Conservation (phyloP, 805 yeast species). For the Candida manassasensis region DNA sequence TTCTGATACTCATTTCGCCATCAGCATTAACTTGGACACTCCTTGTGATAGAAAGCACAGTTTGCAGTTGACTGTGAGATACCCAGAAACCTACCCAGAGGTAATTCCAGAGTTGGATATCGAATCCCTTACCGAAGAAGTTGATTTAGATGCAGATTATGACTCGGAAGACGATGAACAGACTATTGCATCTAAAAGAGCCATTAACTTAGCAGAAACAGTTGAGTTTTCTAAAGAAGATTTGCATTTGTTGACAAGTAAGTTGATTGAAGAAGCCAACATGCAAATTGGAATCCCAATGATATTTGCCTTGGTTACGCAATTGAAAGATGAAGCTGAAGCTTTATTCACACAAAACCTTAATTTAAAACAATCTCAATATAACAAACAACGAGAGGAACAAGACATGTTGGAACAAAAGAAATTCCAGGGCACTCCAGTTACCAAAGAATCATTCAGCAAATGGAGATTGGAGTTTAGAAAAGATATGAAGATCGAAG, state of each 20-base stretch:
- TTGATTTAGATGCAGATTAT: conserved; percentile 18
- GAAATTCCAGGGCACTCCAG: conserved; percentile 87
- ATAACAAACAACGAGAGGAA: conserved; percentile 51
- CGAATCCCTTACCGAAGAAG: conserved; percentile 21
- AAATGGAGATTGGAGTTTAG: conserved; percentile 74
- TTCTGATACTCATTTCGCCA: conserved; percentile 42
- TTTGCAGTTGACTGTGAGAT: conserved; percentile 53
- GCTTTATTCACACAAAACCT: conserved; percentile 56
- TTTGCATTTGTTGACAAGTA: conserved; percentile 32
- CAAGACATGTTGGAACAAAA: conserved; percentile 81
- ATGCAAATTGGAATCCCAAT: conserved; percentile 89
- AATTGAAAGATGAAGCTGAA: conserved; percentile 81
- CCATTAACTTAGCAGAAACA: conserved; percentile 52
- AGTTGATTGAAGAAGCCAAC: conserved; percentile 57
- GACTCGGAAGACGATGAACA: conserved; percentile 47
- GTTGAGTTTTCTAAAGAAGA: conserved; percentile 54
- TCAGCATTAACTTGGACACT: conserved; percentile 65
- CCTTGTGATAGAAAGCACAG: conserved; percentile 54
- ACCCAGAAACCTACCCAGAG: conserved; percentile 82
- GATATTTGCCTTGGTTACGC: conserved; percentile 71
- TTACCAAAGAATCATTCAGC: conserved; percentile 68
- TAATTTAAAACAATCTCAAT: conserved; percentile 41
- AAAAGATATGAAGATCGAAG: conserved; percentile 66
- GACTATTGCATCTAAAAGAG: conserved; percentile 35
- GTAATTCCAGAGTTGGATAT: conserved; percentile 58